phyloP scores from a whole-genome alignment of 164 flowering plant species.

The Protea cynaroides region DNA sequence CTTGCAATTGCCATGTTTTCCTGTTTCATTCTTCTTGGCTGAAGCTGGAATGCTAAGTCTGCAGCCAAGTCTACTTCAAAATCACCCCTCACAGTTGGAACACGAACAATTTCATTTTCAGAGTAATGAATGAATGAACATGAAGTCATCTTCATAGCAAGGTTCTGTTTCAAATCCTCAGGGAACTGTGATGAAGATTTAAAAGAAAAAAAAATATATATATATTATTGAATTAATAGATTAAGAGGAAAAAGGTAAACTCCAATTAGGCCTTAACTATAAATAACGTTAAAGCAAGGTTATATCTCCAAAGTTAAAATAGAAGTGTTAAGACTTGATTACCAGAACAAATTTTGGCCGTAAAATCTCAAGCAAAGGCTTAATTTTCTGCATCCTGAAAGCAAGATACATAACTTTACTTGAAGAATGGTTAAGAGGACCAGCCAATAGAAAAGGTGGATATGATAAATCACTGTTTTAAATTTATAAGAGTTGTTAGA shows the following conservation, averaged over 20 bases:
- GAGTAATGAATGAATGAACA: conserved; percentile 26
- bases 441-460: background rate
- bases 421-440: background rate
- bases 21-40: conserved; percentile 30
- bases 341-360: conserved; percentile 67
- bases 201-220: background rate
- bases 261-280: background rate
- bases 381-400: conserved; percentile 51
- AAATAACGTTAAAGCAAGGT: too few species aligned
- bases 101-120: conserved; percentile 39
- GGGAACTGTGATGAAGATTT: conserved; percentile 45
- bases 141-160: conserved; percentile 11
- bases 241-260: background rate
- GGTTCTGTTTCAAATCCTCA: conserved; percentile 25
- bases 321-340: conserved; percentile 10
- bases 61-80: conserved; percentile 39
- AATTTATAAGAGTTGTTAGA: background rate
- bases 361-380: conserved; percentile 50
- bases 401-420: background rate
- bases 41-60: conserved; percentile 38
- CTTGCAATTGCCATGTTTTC: conserved; percentile 38
- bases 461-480: background rate
- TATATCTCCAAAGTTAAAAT: background rate
- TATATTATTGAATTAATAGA: background rate
- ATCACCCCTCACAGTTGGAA: conserved; percentile 35